Evolutionary conservation across 2,329 filamentous ascomycete genomes (phyloP), one percentile per base, ranked within the genome.

Genomic region (Pestalotiopsis sp.): DNA sequence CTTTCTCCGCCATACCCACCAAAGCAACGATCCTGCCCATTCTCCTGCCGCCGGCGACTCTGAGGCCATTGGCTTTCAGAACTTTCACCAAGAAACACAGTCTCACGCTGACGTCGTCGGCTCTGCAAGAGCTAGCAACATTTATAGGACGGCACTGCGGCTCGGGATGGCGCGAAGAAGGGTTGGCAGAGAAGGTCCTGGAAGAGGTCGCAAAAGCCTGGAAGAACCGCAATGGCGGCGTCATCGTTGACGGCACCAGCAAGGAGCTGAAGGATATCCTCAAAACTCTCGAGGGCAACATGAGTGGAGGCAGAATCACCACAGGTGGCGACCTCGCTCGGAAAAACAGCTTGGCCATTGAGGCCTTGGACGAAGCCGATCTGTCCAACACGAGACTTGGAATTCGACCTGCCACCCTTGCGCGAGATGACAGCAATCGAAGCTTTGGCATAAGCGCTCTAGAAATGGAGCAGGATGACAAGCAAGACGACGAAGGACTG

Each of bases 71-170:
- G 22, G 97, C 96, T 9, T 98, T 99, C 76, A 90, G 96, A 60
- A 97, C 93, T 0, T 97, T 99, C 72, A 99, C 96, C 1, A 98
- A 98, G 80, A 99, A 98, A 77, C 94, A 99, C 81, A 97, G 95
- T 73, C 84, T 99, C 67, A 98, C 94, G 0, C 88, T 99, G 65
- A 94, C 93, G 7, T 96, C 95, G 0, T 89, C 94, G 0, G 94
- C 96, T 0, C 83, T 99, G 4, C 91, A 95, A 78, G 89, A 92
- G 60, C 85, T 99, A 39, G 94, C 96, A 22, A 86, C 88, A 1
- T 99, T 99, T 78, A 92, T 99, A 65, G 97, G 96, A 11, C 91
- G 93, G 73, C 92, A 97, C 79, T 99, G 96, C 78, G 96, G 96
- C 40, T 94, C 94, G 67, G 94, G 91, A 90, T 99, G 96, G 96